These are phyloP conservation scores for Camillea tinctor DNA, from an alignment of 2,329 filamentous ascomycete species.

Conservation along the genomic window DNA sequence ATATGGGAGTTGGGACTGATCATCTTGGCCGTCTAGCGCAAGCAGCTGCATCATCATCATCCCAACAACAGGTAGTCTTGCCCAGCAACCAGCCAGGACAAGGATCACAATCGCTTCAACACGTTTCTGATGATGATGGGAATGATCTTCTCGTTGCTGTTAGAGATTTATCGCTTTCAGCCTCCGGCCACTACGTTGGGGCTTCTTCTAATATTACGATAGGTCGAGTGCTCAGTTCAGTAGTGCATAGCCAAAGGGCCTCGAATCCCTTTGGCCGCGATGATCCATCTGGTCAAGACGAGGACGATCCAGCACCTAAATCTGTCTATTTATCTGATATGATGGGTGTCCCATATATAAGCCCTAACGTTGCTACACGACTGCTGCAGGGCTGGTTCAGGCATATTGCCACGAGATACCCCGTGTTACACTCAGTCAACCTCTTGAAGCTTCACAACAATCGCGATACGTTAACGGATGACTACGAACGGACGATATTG, in stretches of 20 bases:
- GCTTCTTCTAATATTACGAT: slow-evolving; percentile 32
- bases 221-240: slow-evolving; percentile 31
- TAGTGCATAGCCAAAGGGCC: slow-evolving; percentile 28
- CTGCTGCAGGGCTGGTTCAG: slow-evolving; percentile 31
- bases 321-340: slow-evolving; percentile 27
- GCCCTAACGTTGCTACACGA: slow-evolving; percentile 24
- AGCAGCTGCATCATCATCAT: slow-evolving; percentile 17
- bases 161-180: slow-evolving; percentile 29
- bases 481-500: slow-evolving; percentile 28
- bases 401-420: slow-evolving; percentile 32
- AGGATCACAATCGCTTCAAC: slow-evolving; percentile 10
- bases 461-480: slow-evolving; percentile 25
- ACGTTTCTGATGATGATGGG: slow-evolving; percentile 25
- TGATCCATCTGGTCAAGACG: slow-evolving; percentile 15
- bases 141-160: slow-evolving; percentile 31
- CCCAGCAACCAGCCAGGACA: slow-evolving; percentile 7
- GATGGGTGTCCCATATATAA: slow-evolving; percentile 28
- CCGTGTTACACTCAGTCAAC: slow-evolving; percentile 24
- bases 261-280: slow-evolving; percentile 12
- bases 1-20: slow-evolving; percentile 19
- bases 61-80: slow-evolving; percentile 10
- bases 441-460: slow-evolving; percentile 28
- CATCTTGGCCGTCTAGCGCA: slow-evolving; percentile 21
- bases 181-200: slow-evolving; percentile 31
- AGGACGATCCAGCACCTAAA: slow-evolving; percentile 30